Evolutionary conservation across 2,329 filamentous ascomycete genomes (phyloP).

Genomic region (Cercospora brassicicola): DNA sequence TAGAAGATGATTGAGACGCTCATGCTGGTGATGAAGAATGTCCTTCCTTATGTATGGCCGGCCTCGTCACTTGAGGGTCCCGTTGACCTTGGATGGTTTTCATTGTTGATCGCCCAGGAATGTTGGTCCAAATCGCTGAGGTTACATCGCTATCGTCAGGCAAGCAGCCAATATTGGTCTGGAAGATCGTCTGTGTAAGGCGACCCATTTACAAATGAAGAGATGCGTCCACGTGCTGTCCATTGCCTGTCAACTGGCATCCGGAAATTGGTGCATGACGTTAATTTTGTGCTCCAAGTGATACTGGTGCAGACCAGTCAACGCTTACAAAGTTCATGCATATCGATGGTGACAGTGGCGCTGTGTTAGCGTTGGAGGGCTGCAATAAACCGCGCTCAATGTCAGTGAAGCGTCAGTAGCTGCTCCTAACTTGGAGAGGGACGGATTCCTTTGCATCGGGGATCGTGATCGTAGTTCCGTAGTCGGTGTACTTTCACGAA

Average conservation of each 20-base stretch:
- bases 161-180: background rate
- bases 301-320: background rate
- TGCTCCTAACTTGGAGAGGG: too few species aligned
- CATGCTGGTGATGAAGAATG: background rate
- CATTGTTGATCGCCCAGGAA: background rate
- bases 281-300: background rate
- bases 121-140: background rate
- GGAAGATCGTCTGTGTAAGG: background rate
- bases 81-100: background rate
- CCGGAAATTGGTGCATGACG: background rate
- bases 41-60: background rate
- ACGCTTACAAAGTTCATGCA: background rate
- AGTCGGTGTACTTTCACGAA: too few species aligned
- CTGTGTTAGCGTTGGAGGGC: background rate
- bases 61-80: background rate
- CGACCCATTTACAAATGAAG: background rate
- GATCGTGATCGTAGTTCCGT: too few species aligned
- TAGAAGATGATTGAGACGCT: background rate
- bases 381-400: background rate
- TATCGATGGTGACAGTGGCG: background rate
- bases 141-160: background rate
- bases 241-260: background rate
- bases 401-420: background rate
- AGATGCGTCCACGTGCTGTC: background rate
- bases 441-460: too few species aligned